Percentiles rank a stretch among this genome's conserved stretches.
Evolutionary conservation across 2,329 filamentous ascomycete species (phyloP).

Genomic region (Sordariomycetes sp.): DNA sequence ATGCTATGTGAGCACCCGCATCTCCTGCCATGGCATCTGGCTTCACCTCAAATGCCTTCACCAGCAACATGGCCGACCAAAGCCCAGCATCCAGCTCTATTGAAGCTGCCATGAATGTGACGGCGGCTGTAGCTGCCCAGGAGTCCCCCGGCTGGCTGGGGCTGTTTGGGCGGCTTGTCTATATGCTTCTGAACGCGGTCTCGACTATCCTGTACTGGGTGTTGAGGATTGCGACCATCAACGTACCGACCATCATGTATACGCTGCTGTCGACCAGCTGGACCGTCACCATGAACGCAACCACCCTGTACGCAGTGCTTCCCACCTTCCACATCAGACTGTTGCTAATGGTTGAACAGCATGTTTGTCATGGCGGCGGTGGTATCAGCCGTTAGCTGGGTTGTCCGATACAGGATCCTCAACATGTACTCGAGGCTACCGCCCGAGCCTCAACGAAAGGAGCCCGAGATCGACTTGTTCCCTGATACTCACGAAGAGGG

Average conservation of each 20-base stretch:
- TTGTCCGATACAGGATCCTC: slow-evolving; percentile 88
- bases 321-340: slow-evolving; percentile 7
- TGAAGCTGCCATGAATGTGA: slow-evolving; percentile 28
- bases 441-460: slow-evolving; percentile 89
- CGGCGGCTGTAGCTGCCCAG: slow-evolving; percentile 20
- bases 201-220: slow-evolving; percentile 64
- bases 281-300: slow-evolving; percentile 98
- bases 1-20: slow-evolving; percentile 23
- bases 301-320: slow-evolving; percentile 61
- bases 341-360: slow-evolving; percentile 27
- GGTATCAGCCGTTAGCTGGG: slow-evolving; percentile 83
- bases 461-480: slow-evolving; percentile 90
- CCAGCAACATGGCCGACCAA: not conserved
- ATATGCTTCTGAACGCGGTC: slow-evolving; percentile 44
- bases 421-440: slow-evolving; percentile 95
- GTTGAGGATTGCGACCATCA: slow-evolving; percentile 80
- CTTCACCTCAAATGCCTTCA: slow-evolving; percentile 2
- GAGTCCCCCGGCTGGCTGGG: slow-evolving; percentile 47
- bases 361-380: slow-evolving; percentile 70
- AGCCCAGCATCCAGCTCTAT: slow-evolving; percentile 18
- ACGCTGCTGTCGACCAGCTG: slow-evolving; percentile 83
- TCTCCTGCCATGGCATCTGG: slow-evolving; percentile 28
- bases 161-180: slow-evolving; percentile 43
- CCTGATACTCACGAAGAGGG: slow-evolving; percentile 87
- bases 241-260: slow-evolving; percentile 81